Evolutionary conservation across 1,284 basidiomycete genomes (phyloP), one percentile per base, ranked within the genome.

Genomic region (Thecaphora frezii): DNA sequence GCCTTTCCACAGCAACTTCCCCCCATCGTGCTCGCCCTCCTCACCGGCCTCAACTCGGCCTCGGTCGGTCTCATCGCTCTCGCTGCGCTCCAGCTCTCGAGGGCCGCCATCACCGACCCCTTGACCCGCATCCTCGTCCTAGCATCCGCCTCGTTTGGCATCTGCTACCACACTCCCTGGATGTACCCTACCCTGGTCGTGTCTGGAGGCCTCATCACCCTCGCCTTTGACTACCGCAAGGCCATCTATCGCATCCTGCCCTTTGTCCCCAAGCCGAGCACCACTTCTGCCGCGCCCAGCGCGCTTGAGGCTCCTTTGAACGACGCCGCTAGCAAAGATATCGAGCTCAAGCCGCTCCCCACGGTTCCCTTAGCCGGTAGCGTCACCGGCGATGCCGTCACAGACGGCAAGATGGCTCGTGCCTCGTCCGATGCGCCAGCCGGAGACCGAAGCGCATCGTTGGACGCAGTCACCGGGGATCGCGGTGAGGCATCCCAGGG

Each of bases 31-130:
- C 83, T 85, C 40, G 83, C 82, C 1, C 78, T 86, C 9, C 76
- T 87, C 18, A 84, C 84, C 0, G 85, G 86, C 0, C 66, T 87
- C 21, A 86, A 87, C 66, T 83, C 85, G 0, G 81, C 85, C 0
- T 83, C 84, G 0, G 85, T 86, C 2, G 85, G 85, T 0, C 74
- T 86, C 22, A 85, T 86, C 51, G 83, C 83, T 0, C 79, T 86
- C 14, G 84, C 85, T 3, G 85, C 84, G 0, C 81, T 83, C 12
- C 83, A 85, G 69, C 82, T 86, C 16, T 76, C 82, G 2, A 73
- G 78, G 10, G 82, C 82, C 21, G 81, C 83, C 16, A 82, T 84
- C 21, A 85, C 83, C 0, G 85, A 86, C 54, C 63, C 72, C 0
- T 42, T 84, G 16, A 83, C 84, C 4, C 71, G 84, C n/a, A 48